Percentiles rank a stretch among this genome's conserved stretches.
phyloP scores from a whole-genome alignment of 345 rosid genomes.

The Theobroma cacao region DNA sequence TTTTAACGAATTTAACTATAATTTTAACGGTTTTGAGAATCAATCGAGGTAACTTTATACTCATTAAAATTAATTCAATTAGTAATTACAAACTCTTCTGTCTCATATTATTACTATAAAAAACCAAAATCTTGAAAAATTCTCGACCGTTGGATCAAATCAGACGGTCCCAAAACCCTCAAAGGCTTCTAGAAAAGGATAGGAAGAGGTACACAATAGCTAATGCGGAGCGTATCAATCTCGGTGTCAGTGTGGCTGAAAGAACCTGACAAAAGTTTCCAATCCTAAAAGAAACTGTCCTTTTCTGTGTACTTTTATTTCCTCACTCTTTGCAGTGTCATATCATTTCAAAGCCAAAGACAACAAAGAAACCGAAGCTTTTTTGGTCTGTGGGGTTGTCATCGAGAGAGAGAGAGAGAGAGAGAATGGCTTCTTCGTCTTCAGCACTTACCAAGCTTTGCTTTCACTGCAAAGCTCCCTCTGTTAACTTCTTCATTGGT shows the following conservation, averaged over 20 bases:
- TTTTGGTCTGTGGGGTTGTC: not conserved
- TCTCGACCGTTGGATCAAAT: not conserved
- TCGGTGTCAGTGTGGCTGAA: not conserved
- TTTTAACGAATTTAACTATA: too few species aligned
- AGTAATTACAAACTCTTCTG: too few species aligned
- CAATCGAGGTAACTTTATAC: too few species aligned
- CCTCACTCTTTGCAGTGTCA: not conserved
- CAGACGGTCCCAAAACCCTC: not conserved
- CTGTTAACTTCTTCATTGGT: not conserved
- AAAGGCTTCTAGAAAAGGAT: too few species aligned
- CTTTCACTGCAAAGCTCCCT: not conserved
- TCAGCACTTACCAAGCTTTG: not conserved
- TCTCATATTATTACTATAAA: too few species aligned
- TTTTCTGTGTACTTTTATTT: not conserved
- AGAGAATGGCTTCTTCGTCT: slow-evolving; percentile 15
- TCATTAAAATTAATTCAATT: too few species aligned
- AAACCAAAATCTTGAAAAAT: not conserved
- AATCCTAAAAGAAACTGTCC: not conserved
- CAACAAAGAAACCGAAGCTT: not conserved
- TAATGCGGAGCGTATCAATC: not conserved
- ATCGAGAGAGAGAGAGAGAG: not conserved
- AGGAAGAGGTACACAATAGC: not conserved
- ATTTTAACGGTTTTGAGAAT: too few species aligned
- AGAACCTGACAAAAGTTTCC: not conserved
- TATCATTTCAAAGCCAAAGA: not conserved